Base-by-base conservation (phyloP, 169 alveolate genomes). In the Plasmodium adleri region DNA sequence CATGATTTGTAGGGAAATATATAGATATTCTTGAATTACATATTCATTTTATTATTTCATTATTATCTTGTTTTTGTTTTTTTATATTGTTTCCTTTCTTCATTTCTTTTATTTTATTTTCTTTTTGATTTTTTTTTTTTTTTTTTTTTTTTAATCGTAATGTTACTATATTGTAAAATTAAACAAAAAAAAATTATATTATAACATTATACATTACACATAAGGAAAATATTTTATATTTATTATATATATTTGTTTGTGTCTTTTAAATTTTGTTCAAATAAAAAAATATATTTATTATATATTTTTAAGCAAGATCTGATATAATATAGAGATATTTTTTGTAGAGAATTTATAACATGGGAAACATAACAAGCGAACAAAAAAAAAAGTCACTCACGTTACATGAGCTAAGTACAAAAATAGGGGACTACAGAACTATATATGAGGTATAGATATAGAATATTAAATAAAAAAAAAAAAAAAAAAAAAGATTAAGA, bases 331-430 rank as follows among this genome's bases (percentile, higher is more conserved):
- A 32, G 24, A 67, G 47, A 43, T 39, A 67, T 8, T 7, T 28
- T 5, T 7, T 39, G 24, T 43, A 43, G 39, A 7, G 28, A 39
- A 71, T 71, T 71, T 71, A 32, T 10, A 50, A 71, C 13, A 78
- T 78, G 89, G 89, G 89, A 59, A 78, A 78, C 60, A 66, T 66
- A 78, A 43, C 78, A 54, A 59, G 89, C 54, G 89, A 58, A n/a
- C 78, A 63, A 24, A 56, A 54, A 54, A 78, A n/a, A 58, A 78
- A 52, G 71, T 78, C 89, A 66, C 50, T 54, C 26, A 78, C 50
- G 24, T 56, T 78, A 59, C 76, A 49, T 43, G 89, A 78, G 47
- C 47, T 78, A 66, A 78, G 78, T 73, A 64, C 89, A 78, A 64
- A 78, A 70, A 66, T 78, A 39, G 89, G 89, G 32, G 89, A 66